A percentile compares a stretch with the other conserved stretches of the same genome.
These are phyloP conservation scores for Solanum hybrid DNA, from an alignment of 305 asterid genomes.

Conservation along the genomic window DNA sequence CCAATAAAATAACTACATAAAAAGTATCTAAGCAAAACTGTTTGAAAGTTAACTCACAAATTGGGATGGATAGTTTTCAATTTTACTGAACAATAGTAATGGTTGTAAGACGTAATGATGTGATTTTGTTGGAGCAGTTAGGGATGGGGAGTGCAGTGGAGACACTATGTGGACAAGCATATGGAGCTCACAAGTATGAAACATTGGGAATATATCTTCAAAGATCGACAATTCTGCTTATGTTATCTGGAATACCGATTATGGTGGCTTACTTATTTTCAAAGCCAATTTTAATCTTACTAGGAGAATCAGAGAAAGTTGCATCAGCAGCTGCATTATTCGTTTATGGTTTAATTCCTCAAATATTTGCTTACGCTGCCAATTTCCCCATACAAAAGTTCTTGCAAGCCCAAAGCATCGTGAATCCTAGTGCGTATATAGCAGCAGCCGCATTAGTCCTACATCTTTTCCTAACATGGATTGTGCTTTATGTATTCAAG, in stretches of 20 bases:
- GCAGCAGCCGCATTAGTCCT: conserved; percentile 17
- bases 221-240: conserved; percentile 30
- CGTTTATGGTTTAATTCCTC: conserved; percentile 37
- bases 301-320: conserved; percentile 26
- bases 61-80: no score
- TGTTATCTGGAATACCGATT: conserved; percentile 21
- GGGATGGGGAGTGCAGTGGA: conserved; percentile 47
- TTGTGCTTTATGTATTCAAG: conserved; percentile 13
- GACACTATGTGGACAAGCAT: conserved; percentile 42
- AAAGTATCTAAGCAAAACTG: no score
- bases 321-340: conserved; percentile 25
- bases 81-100: neutral
- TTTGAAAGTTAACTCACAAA: no score
- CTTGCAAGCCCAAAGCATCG: conserved; percentile 32
- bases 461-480: conserved; percentile 27
- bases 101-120: neutral
- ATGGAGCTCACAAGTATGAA: conserved; percentile 34
- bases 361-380: conserved; percentile 33
- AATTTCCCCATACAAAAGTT: conserved; percentile 32
- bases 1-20: neutral
- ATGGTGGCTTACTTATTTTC: conserved; percentile 22
- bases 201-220: conserved; percentile 34
- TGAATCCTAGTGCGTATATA: conserved; percentile 29
- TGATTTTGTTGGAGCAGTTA: conserved; percentile 15
- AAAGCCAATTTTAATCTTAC: conserved; percentile 19